Conservation (phyloP, 2,329 filamentous ascomycete species). For the Trichophaea hybrida region DNA sequence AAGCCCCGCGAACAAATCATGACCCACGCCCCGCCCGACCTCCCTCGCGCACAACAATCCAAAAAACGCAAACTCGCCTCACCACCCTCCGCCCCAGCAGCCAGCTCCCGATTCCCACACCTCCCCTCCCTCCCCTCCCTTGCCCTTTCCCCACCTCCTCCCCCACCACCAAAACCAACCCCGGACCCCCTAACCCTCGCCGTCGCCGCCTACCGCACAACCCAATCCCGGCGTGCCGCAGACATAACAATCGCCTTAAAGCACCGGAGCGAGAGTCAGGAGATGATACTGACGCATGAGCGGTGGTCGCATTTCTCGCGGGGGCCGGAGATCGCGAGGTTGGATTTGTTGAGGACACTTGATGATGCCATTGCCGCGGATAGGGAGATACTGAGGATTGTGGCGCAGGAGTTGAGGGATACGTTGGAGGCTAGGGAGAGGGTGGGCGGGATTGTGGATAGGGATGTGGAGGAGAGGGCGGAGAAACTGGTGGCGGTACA, state of each 20-base stretch:
- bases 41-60: neutral
- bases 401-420: neutral
- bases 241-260: constrained; percentile 2
- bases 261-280: neutral
- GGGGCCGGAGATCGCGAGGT: neutral
- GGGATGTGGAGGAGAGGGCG: neutral
- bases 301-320: neutral
- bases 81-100: neutral
- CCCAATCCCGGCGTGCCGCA: neutral
- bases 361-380: neutral
- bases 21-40: neutral
- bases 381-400: constrained; percentile 1
- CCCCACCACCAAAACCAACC: neutral
- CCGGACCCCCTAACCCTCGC: neutral
- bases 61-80: constrained; percentile 2
- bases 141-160: neutral
- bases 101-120: neutral
- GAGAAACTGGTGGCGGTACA: neutral
- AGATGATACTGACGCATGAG: neutral
- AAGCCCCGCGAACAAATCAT: neutral
- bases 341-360: neutral
- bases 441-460: neutral
- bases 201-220: neutral
- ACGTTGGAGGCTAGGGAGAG: neutral
- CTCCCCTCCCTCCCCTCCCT: neutral